A percentile compares a stretch with the other conserved stretches of the same genome.
Conservation (phyloP, 2,329 filamentous ascomycete genomes). For the Xylariaceae sp. region DNA sequence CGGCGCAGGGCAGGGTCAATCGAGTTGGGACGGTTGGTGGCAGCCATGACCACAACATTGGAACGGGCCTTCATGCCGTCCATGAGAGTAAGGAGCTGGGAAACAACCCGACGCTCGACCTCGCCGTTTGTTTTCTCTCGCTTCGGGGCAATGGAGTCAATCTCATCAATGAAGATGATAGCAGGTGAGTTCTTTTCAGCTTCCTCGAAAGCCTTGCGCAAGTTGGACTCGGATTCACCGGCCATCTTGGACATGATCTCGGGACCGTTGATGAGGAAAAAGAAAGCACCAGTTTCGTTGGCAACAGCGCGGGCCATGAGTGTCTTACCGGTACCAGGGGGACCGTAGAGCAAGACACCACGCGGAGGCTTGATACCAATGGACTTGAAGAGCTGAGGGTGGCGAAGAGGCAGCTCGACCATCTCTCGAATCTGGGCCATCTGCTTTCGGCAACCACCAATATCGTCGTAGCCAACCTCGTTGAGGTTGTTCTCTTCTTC, state of each 20-base stretch:
- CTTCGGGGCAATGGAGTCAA: conserved; percentile 98
- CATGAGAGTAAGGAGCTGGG: conserved; percentile 92
- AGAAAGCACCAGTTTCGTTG: conserved; percentile 98
- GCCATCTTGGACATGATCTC: conserved; percentile 99
- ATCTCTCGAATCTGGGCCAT: conserved; percentile 99
- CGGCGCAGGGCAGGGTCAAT: conserved; percentile 96
- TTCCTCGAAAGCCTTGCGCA: conserved; percentile 99
- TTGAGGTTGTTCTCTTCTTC: conserved; percentile 99
- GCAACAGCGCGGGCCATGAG: conserved; percentile 97
- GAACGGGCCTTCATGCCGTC: conserved; percentile 99
- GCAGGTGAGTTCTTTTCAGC: conserved; percentile 99
- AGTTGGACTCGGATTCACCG: conserved; percentile 96
- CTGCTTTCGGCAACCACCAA: conserved; percentile 98
- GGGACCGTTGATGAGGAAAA: conserved; percentile 98
- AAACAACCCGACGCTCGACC: conserved; percentile 96
- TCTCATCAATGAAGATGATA: conserved; percentile 99
- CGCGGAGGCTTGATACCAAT: conserved; percentile 99
- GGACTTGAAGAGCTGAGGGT: conserved; percentile 99
- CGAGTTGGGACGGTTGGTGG: conserved; percentile 97
- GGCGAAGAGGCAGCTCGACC: conserved; percentile 92
- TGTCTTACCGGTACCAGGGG: conserved; percentile 98
- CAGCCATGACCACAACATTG: conserved; percentile 98
- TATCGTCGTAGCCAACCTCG: conserved; percentile 98
- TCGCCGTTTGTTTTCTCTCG: conserved; percentile 99
- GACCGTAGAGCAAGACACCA: conserved; percentile 93